Evolutionary conservation across 176 grass and related monocot species (phyloP).

Genomic region (Chloris gayana): DNA sequence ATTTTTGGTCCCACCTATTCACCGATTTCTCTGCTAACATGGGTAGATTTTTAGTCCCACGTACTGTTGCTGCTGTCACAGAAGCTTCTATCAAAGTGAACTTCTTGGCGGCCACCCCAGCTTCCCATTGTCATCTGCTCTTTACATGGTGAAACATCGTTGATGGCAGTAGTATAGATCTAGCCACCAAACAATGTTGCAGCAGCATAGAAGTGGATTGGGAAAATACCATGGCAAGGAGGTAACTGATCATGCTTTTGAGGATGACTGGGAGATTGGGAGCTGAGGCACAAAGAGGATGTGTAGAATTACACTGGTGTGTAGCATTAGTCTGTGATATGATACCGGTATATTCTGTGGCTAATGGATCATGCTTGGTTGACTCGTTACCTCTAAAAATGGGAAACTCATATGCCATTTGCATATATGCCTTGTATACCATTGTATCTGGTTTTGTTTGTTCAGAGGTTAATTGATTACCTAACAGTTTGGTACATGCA

Average conservation of each 20-base stretch:
- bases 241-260: neutral
- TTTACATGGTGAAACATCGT: neutral
- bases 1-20: neutral
- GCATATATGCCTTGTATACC: neutral
- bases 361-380: neutral
- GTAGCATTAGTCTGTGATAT: neutral
- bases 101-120: neutral
- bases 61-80: neutral
- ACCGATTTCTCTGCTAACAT: neutral
- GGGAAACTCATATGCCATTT: neutral
- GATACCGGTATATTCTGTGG: neutral
- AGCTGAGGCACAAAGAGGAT: neutral
- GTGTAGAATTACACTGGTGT: neutral
- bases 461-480: too few relatives aligned
- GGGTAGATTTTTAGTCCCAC: neutral
- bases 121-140: neutral
- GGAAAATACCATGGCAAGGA: neutral
- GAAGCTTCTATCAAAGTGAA: neutral
- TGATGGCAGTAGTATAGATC: neutral
- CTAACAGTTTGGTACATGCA: slow-evolving; percentile 2
- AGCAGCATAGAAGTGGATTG: neutral
- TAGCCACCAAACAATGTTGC: neutral
- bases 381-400: neutral
- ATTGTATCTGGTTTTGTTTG: neutral
- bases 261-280: neutral